These are phyloP conservation scores for Misopates orontium DNA, from an alignment of 257 asterid genomes.

Conservation along the genomic window DNA sequence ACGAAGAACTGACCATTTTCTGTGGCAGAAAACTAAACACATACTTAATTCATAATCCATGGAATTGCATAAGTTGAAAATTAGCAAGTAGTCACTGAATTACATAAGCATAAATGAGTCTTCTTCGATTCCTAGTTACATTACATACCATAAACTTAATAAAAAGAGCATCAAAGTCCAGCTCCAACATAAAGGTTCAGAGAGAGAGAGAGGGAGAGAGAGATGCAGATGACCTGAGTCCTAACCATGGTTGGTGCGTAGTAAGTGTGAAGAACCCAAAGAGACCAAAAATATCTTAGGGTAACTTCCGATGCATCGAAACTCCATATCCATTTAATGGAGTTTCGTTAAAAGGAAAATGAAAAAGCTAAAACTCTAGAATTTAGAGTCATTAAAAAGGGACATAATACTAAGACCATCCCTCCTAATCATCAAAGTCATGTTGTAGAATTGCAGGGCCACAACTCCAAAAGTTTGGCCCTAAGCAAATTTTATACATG, in stretches of 20 bases:
- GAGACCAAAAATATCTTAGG: constrained; percentile 61
- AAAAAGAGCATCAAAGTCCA: constrained; percentile 35
- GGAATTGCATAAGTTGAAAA: constrained; percentile 21
- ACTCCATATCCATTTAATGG: constrained; percentile 57
- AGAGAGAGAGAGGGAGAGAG: constrained; percentile 21
- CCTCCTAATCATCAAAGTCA: constrained; percentile 11
- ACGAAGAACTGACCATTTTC: neutral
- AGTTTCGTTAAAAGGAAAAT: constrained; percentile 43
- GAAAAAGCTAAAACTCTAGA: constrained; percentile 12
- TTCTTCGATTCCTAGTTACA: constrained; percentile 41
- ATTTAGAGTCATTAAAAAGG: neutral
- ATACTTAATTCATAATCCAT: constrained; percentile 25
- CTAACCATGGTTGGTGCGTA: constrained; percentile 88
- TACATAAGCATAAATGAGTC: constrained; percentile 37
- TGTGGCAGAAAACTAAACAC: constrained; percentile 14
- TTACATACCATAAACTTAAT: constrained; percentile 56
- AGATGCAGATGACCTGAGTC: constrained; percentile 57
- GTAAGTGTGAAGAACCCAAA: constrained; percentile 50
- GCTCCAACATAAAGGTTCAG: constrained; percentile 28
- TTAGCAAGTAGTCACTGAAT: constrained; percentile 35
- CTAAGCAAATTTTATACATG: constrained; percentile 1
- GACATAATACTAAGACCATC: constrained; percentile 1
- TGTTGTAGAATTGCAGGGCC: constrained; percentile 30
- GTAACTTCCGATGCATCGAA: constrained; percentile 56
- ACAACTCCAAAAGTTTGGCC: constrained; percentile 51